Percentiles rank a stretch among this genome's conserved stretches.
These are phyloP conservation scores for Irpex lacteus DNA, from an alignment of 1,284 basidiomycete species.

Conservation along the genomic window DNA sequence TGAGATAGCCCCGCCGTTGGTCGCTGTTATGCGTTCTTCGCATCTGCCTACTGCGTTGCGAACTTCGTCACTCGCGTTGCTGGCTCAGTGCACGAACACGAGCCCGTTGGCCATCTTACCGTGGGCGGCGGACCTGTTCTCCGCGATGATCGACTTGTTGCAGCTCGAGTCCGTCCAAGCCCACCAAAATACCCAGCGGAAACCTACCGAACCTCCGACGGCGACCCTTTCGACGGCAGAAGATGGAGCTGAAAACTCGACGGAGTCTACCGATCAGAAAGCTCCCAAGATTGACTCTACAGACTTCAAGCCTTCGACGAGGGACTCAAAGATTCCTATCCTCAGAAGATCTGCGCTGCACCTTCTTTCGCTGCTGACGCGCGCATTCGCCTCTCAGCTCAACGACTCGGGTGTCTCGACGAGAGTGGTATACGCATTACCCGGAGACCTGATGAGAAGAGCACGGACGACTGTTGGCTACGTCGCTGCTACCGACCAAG, in stretches of 20 bases:
- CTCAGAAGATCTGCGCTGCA: constrained; percentile 81
- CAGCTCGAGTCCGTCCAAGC: constrained; percentile 64
- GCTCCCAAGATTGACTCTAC: constrained; percentile 41
- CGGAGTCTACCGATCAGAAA: constrained; percentile 21
- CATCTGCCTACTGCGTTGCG: constrained; percentile 72
- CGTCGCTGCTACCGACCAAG: constrained; percentile 69
- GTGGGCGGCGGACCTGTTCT: constrained; percentile 61
- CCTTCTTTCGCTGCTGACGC: constrained; percentile 67
- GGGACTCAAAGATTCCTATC: constrained; percentile 69
- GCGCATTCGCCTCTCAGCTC: constrained; percentile 45
- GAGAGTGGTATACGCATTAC: constrained; percentile 25
- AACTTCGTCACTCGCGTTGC: constrained; percentile 79
- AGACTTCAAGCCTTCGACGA: constrained; percentile 44
- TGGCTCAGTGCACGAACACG: constrained; percentile 71
- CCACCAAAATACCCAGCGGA: background rate
- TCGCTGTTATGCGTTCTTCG: constrained; percentile 53
- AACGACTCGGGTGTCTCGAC: constrained; percentile 34
- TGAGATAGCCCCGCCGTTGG: constrained; percentile 69
- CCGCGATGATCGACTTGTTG: constrained; percentile 74
- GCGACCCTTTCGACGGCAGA: constrained; percentile 10
- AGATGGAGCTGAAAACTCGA: constrained; percentile 12
- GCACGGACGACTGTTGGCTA: constrained; percentile 70
- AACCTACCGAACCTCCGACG: background rate
- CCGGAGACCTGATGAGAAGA: constrained; percentile 43
- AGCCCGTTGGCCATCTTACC: constrained; percentile 60